phyloP scores from a whole-genome alignment of 495 filamentous ascomycete species.

The Extremus antarcticus region DNA sequence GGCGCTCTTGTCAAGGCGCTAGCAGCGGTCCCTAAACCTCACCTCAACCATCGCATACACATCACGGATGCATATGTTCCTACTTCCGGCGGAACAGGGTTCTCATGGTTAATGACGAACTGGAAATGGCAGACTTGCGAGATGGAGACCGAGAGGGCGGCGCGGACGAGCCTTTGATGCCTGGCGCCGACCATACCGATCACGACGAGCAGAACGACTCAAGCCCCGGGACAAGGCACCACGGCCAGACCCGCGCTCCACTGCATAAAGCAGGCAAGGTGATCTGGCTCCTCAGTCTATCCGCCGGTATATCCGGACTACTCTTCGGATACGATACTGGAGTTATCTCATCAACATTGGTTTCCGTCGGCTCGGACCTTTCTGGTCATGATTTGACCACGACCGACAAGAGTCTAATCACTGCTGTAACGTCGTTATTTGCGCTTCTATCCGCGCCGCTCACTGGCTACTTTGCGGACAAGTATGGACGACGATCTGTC shows the following conservation, averaged over 20 bases:
- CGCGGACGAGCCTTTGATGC: neutral
- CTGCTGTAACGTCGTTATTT: conserved; percentile 68
- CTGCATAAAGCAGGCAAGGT: conserved; percentile 23
- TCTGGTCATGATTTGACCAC: conserved; percentile 54
- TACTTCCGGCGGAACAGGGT: no score
- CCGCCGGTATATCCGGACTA: conserved; percentile 74
- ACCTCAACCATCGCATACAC: neutral
- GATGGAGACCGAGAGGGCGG: neutral
- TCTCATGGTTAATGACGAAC: neutral
- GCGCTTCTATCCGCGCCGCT: conserved; percentile 69
- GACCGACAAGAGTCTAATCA: conserved; percentile 74
- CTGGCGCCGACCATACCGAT: neutral
- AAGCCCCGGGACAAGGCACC: neutral
- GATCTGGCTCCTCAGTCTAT: conserved; percentile 67
- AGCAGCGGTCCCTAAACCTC: neutral
- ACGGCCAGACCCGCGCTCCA: neutral
- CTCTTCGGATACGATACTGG: conserved; percentile 87
- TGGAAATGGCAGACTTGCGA: neutral
- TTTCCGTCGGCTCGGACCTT: conserved; percentile 67
- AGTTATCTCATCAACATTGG: conserved; percentile 78
- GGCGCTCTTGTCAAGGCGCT: neutral
- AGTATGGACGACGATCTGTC: conserved; percentile 59
- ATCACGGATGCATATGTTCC: no score
- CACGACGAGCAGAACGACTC: neutral
- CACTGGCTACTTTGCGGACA: conserved; percentile 65